Base-by-base conservation (phyloP, 495 filamentous ascomycete genomes). In the Penicillium herquei region DNA sequence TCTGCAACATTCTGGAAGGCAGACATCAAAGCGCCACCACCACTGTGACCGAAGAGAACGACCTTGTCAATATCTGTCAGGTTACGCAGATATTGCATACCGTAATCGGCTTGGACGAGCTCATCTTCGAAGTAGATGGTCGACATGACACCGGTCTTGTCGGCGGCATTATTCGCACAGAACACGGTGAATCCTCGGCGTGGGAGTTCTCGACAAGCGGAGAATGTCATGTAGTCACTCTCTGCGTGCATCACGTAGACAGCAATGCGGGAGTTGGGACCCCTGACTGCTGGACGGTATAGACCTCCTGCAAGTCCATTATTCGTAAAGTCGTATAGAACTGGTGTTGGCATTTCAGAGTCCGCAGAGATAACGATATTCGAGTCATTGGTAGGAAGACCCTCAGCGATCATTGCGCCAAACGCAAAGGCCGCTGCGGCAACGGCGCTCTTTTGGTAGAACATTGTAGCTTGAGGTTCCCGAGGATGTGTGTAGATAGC, bases 211-310 rank as follows among this genome's bases (percentile, higher is more conserved):
- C 7, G 7, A 30, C 42, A 44, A 26, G 42, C 42, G 18, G 42
- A 44, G 42, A 44, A 30, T 7, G 42, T 10, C 42, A 44, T 18
- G 17, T 44, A 44, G 42, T 44, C 42, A 11, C 42, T 44, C 12
- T 44, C 42, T 17, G 42, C 42, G 18, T 44, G 42, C 42, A 44
- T 44, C 42, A 44, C 42, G 12, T 44, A 44, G 7, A 44, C 42
- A 21, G 42, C 42, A 44, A 44, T 30, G 7, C 42, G 7, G 6
- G 42, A 26, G 10, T 12, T 21, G 4, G 42, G 0, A 18, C 42
- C 26, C 4, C 26, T 21, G 6, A 10, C 3, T 30, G 17, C 17
- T 3, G 42, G 17, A 5, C 42, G 42, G 18, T 44, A 30, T 3
- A 44, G 17, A 10, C 17, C 42, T 12, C 42, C 42, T 3, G 12